Evolutionary conservation across 495 filamentous ascomycete species (phyloP).

Genomic region (Aspergillus incahuasiensis): DNA sequence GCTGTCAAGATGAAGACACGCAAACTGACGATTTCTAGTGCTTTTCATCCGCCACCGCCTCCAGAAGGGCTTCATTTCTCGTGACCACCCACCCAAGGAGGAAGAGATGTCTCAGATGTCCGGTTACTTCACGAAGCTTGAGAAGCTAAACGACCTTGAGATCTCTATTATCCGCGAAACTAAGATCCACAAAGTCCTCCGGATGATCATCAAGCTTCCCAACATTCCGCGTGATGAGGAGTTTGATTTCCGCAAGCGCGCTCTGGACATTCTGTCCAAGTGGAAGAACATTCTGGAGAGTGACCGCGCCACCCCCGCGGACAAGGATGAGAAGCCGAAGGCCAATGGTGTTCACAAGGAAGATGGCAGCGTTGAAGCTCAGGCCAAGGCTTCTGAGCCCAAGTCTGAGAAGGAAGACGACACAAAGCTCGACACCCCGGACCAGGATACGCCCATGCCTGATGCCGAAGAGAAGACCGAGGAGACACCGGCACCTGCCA

Average conservation of each 20-base stretch:
- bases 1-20: not conserved
- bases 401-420: slow-evolving; percentile 40
- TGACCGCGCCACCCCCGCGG: slow-evolving; percentile 40
- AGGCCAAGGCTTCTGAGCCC: slow-evolving; percentile 36
- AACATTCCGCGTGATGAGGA: slow-evolving; percentile 81
- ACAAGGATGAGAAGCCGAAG: slow-evolving; percentile 39
- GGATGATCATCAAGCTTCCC: slow-evolving; percentile 78
- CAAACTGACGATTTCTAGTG: slow-evolving; percentile 39
- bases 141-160: slow-evolving; percentile 73
- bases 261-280: slow-evolving; percentile 64
- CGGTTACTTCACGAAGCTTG: slow-evolving; percentile 72
- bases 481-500: slow-evolving; percentile 18
- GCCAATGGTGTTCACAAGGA: slow-evolving; percentile 52
- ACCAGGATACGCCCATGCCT: slow-evolving; percentile 37
- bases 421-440: slow-evolving; percentile 16
- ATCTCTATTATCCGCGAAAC: slow-evolving; percentile 77
- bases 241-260: slow-evolving; percentile 76
- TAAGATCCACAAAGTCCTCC: slow-evolving; percentile 93
- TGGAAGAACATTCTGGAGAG: slow-evolving; percentile 77
- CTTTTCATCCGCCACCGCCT: slow-evolving; percentile 84
- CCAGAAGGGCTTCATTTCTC: slow-evolving; percentile 82
- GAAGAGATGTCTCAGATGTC: slow-evolving; percentile 88
- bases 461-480: slow-evolving; percentile 27
- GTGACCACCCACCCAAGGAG: slow-evolving; percentile 73
- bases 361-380: slow-evolving; percentile 39